Evolutionary conservation across 192 early-diverging fungal species (phyloP).

Genomic region (Kickxella alabastrina): DNA sequence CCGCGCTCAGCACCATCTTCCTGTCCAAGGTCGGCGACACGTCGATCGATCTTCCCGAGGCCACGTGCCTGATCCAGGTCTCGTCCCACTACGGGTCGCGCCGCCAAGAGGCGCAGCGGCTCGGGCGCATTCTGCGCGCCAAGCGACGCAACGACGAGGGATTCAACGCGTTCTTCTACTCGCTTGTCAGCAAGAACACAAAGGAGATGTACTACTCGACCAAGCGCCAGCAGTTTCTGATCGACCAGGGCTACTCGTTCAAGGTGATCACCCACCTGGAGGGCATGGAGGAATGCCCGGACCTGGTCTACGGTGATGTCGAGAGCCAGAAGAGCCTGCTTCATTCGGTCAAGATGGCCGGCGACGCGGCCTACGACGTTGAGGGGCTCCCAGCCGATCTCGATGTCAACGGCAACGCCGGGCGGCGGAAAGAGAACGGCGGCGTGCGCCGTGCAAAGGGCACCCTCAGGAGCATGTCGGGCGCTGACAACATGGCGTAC

Average conservation of each 20-base stretch:
- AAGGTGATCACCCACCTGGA: conserved; percentile 96
- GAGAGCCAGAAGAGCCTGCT: conserved; percentile 80
- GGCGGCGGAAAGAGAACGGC: conserved; percentile 33
- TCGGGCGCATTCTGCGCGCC: conserved; percentile 91
- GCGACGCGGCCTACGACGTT: conserved; percentile 56
- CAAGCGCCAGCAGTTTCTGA: conserved; percentile 98
- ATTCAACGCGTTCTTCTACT: conserved; percentile 98
- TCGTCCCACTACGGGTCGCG: conserved; percentile 97
- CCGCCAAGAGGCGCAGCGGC: conserved; percentile 96
- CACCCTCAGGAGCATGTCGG: conserved; percentile 79
- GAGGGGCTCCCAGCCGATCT: conserved; percentile 62
- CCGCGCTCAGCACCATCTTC: conserved; percentile 84
- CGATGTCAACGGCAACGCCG: conserved; percentile 45
- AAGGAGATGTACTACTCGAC: conserved; percentile 98
- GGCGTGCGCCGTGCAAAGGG: conserved; percentile 55
- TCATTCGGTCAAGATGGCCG: conserved; percentile 73
- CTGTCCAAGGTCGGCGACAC: conserved; percentile 95
- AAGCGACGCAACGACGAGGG: conserved; percentile 90
- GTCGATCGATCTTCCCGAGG: conserved; percentile 98
- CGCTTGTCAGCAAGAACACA: conserved; percentile 96
- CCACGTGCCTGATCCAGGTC: conserved; percentile 97
- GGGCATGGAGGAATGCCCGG: conserved; percentile 77
- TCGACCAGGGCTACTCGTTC: conserved; percentile 99
- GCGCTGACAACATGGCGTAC: conserved; percentile 93
- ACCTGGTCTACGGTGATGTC: conserved; percentile 70